Evolutionary conservation across 169 alveolate species (phyloP).

Genomic region (Cryptosporidium bovis): DNA sequence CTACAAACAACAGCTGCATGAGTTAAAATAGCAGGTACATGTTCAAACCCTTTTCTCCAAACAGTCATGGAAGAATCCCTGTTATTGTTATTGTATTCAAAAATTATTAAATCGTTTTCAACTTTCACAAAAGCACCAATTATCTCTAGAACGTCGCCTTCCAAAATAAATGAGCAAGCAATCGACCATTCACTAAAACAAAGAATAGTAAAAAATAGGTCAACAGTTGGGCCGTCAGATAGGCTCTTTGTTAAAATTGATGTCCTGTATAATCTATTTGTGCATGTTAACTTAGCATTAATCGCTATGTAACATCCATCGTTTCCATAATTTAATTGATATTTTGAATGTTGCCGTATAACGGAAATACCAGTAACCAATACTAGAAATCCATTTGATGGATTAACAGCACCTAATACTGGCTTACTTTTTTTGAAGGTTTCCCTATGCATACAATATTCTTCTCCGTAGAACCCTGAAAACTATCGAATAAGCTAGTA

Average conservation of each 20-base stretch:
- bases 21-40: slow-evolving; percentile 70
- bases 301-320: not conserved
- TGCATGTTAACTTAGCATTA: slow-evolving; percentile 45
- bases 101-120: slow-evolving; percentile 9
- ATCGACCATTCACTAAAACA: slow-evolving; percentile 63
- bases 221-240: slow-evolving; percentile 1
- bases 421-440: not conserved
- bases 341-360: too few relatives aligned
- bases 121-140: slow-evolving; percentile 48
- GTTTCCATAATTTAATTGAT: too few relatives aligned
- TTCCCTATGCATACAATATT: slow-evolving; percentile 40
- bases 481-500: not conserved
- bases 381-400: slow-evolving; percentile 52
- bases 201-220: slow-evolving; percentile 6
- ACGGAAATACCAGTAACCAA: not conserved
- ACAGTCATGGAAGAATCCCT: slow-evolving; percentile 69
- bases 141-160: slow-evolving; percentile 32
- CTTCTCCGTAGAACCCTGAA: not conserved
- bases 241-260: slow-evolving; percentile 37
- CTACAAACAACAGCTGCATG: slow-evolving; percentile 75
- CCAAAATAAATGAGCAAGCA: slow-evolving; percentile 59
- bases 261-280: slow-evolving; percentile 35
- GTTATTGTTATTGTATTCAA: slow-evolving; percentile 11
- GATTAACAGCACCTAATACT: not conserved
- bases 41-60: slow-evolving; percentile 70